Percentiles rank a stretch among this genome's conserved stretches.
Conservation (phyloP, 495 filamentous ascomycete genomes). For the Thozetella sp. region DNA sequence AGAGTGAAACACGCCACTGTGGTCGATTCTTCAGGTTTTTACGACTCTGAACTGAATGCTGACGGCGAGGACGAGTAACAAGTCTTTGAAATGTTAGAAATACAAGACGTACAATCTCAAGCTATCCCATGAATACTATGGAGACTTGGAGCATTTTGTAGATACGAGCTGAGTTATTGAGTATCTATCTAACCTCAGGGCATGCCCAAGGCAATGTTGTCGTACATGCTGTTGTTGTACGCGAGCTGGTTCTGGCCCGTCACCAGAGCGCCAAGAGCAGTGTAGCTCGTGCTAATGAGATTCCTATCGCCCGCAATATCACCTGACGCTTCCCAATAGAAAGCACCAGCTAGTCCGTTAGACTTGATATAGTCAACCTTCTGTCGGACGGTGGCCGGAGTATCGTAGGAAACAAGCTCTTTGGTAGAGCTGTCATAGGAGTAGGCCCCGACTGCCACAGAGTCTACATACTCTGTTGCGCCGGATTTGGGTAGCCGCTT, state of each 20-base stretch:
- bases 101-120: too few species aligned
- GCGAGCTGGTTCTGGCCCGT: conserved; percentile 30
- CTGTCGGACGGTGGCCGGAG: conserved; percentile 50
- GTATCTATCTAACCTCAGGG: too few species aligned
- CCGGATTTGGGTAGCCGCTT: conserved; percentile 61
- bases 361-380: conserved; percentile 71
- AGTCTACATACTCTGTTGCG: conserved; percentile 46
- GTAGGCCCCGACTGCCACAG: conserved; percentile 59
- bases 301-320: conserved; percentile 66
- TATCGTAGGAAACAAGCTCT: conserved; percentile 79
- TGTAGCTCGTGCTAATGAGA: conserved; percentile 58
- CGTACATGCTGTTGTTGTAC: conserved; percentile 43
- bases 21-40: too few species aligned
- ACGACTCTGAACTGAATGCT: too few species aligned
- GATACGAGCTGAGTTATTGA: too few species aligned
- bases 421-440: conserved; percentile 62
- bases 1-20: too few species aligned
- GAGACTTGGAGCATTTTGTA: too few species aligned
- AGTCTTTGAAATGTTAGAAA: too few species aligned
- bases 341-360: conserved; percentile 70
- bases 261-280: conserved; percentile 36
- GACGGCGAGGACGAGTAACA: too few species aligned
- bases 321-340: conserved; percentile 90
- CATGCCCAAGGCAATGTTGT: conserved; percentile 32
- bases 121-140: too few species aligned